phyloP scores from a whole-genome alignment of 2,329 filamentous ascomycete species.

The Nakataea oryzae region DNA sequence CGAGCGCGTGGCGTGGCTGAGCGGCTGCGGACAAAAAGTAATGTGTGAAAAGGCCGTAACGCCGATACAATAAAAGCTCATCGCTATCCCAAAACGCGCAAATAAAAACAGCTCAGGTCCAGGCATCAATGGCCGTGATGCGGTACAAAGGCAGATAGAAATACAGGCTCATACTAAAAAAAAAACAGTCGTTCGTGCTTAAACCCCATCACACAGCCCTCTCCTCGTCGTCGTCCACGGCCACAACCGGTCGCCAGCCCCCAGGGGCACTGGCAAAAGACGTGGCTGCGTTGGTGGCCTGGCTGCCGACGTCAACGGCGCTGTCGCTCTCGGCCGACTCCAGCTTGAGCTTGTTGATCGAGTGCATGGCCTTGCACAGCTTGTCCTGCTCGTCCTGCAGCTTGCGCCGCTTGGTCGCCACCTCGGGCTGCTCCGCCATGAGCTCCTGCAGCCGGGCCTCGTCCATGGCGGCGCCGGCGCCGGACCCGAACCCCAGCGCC shows the following conservation, averaged over 20 bases:
- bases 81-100: too few species aligned
- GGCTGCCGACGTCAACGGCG: not conserved
- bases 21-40: too few species aligned
- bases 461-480: not conserved
- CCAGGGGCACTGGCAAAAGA: not conserved
- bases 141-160: too few species aligned
- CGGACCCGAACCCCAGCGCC: slow-evolving; percentile 25
- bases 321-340: not conserved
- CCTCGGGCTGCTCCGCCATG: slow-evolving; percentile 1
- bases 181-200: too few species aligned
- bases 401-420: slow-evolving; percentile 1
- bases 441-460: not conserved
- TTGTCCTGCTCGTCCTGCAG: slow-evolving; percentile 2
- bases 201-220: too few species aligned
- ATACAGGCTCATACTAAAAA: too few species aligned
- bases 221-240: not conserved
- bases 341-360: slow-evolving; percentile 8
- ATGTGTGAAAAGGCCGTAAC: too few species aligned
- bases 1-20: not conserved
- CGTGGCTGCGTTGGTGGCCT: not conserved
- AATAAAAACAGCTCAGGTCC: too few species aligned
- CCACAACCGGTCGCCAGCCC: not conserved
- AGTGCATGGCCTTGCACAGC: slow-evolving; percentile 13
- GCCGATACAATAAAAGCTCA: too few species aligned
- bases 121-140: too few species aligned